Evolutionary conservation across 177 flowering plant genomes (phyloP).

Genomic region (Vitis hybrid): DNA sequence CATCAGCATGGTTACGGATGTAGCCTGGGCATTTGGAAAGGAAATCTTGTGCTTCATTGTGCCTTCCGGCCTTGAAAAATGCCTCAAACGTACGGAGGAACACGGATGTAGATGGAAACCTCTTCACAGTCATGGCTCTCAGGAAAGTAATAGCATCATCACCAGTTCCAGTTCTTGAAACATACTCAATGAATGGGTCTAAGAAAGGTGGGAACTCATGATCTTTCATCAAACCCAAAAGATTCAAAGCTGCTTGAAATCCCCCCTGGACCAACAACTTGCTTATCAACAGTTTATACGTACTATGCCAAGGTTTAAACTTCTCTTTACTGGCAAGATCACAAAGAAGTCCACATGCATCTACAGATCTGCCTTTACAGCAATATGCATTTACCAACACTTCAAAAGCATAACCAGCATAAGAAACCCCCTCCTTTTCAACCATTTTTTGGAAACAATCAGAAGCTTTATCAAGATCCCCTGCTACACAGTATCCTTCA

Average conservation of each 20-base stretch:
- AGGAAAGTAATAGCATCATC: constrained; percentile 61
- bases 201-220: constrained; percentile 71
- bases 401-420: constrained; percentile 52
- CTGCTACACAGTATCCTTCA: constrained; percentile 56
- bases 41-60: constrained; percentile 59
- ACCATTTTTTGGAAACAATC: constrained; percentile 48
- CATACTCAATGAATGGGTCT: constrained; percentile 50
- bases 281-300: constrained; percentile 52
- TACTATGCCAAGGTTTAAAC: constrained; percentile 51
- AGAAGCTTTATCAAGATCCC: constrained; percentile 54
- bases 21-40: constrained; percentile 60
- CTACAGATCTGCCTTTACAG: constrained; percentile 35
- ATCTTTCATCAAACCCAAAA: constrained; percentile 60
- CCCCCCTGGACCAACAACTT: constrained; percentile 46
- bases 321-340: constrained; percentile 38
- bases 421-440: constrained; percentile 31
- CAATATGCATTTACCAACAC: constrained; percentile 53
- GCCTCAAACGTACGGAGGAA: constrained; percentile 57
- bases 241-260: constrained; percentile 53
- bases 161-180: constrained; percentile 58
- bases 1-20: constrained; percentile 72
- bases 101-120: constrained; percentile 55
- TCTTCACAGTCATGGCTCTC: constrained; percentile 57
- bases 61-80: constrained; percentile 56
- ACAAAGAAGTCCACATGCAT: constrained; percentile 47